phyloP scores from a whole-genome alignment of 495 filamentous ascomycete species.

The Tricharina praecox region DNA sequence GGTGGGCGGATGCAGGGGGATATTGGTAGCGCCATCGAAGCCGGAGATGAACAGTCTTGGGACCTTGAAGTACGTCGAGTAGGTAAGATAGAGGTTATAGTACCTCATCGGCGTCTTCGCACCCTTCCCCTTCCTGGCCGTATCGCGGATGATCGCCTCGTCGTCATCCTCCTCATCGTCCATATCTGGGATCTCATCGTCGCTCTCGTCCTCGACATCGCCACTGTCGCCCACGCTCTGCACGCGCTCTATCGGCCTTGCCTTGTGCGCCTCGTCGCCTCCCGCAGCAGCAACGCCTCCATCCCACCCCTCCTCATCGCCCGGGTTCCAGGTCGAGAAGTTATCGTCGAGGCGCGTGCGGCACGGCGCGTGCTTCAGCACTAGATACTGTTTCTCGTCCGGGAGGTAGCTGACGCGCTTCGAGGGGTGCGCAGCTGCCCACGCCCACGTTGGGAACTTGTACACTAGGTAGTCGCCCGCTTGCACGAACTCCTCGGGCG shows the following conservation, averaged over 20 bases:
- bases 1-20: constrained; percentile 68
- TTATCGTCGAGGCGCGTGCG: constrained; percentile 79
- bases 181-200: constrained; percentile 92
- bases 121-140: constrained; percentile 31
- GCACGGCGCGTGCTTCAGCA: constrained; percentile 87
- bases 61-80: constrained; percentile 90
- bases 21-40: constrained; percentile 48
- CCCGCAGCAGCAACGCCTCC: constrained; percentile 4
- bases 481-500: constrained; percentile 88
- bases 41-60: constrained; percentile 91
- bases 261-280: neutral
- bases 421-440: constrained; percentile 65
- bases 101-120: constrained; percentile 64
- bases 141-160: constrained; percentile 70
- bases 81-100: constrained; percentile 96
- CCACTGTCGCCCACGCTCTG: constrained; percentile 59
- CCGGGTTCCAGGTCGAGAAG: constrained; percentile 47
- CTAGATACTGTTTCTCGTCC: constrained; percentile 81
- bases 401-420: constrained; percentile 73
- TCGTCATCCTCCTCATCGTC: constrained; percentile 94
- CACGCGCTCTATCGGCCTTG: constrained; percentile 39
- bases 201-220: constrained; percentile 53
- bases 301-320: constrained; percentile 58
- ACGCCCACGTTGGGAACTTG: constrained; percentile 99
- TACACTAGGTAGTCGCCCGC: constrained; percentile 97